Base-by-base conservation (phyloP, 208 protist species). In the Trypanosoma caninum region DNA sequence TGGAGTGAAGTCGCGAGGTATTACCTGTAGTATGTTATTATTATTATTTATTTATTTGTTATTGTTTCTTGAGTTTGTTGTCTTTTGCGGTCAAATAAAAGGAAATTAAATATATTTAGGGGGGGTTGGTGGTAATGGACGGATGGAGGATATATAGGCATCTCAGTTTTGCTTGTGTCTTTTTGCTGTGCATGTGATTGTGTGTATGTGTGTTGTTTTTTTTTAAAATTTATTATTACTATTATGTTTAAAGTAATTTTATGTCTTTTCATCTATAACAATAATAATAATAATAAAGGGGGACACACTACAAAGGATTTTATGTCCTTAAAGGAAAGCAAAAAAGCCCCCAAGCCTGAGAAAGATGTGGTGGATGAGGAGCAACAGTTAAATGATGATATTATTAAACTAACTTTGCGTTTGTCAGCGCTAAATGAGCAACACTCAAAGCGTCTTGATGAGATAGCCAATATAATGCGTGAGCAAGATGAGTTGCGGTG, bases 331-430 rank as follows among this genome's bases (percentile, higher is more conserved):
- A 74, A 74, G 27, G 68, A 74, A 14, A 62, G 37, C 38, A 72
- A 60, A 41, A 66, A 74, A 51, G 33, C 14, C 14, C 20, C 51
- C 13, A 74, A 59, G 7, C 40, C 52, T 14, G 52, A 77, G 3
- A 83, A 59, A 28, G 75, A 74, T 3, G 34, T 77, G 7, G 60
- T 70, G 38, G 84, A 85, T 47, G 87, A 86, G 45, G 81, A 89
- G 1, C 80, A 89, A 51, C 71, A 77, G 54, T 33, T 95, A 1
- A 76, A 44, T 38, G 84, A 91, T 45, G 81, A 91, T 23, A 83
- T 89, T 51, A 58, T 60, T 3, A 59, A 72, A 18, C 31, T 75
- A 5, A 72, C 58, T 35, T 62, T 91, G 10, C 78, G 76, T 34
- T 51, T 93, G 11, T 72, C 73, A 28, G 81, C 81, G 0, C 69